These are phyloP conservation scores for Rossbeevera mucosa DNA, from an alignment of 768 basidiomycete genomes.

Conservation along the genomic window DNA sequence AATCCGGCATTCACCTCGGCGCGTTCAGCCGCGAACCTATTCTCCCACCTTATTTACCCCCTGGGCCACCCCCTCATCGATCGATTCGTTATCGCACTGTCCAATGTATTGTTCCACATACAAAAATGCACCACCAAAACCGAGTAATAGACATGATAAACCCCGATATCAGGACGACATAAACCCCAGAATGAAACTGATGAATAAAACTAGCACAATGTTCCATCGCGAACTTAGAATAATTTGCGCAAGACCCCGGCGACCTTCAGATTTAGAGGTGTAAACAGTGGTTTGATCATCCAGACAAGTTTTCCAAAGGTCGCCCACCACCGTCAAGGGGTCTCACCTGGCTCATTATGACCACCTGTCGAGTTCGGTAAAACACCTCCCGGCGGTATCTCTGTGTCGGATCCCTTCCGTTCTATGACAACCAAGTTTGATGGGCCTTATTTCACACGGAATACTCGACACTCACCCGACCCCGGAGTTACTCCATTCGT, in stretches of 20 bases:
- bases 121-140: slow-evolving; percentile 5
- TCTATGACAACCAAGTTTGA: slow-evolving; percentile 15
- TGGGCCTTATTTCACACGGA: slow-evolving; percentile 4
- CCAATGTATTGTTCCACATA: slow-evolving; percentile 9
- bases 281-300: slow-evolving; percentile 37
- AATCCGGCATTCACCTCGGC: slow-evolving; percentile 22
- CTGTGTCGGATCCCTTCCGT: slow-evolving; percentile 4
- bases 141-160: slow-evolving; percentile 6
- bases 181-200: slow-evolving; percentile 23
- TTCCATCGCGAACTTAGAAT: slow-evolving; percentile 28
- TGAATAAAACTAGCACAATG: slow-evolving; percentile 23
- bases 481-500: neutral
- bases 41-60: neutral
- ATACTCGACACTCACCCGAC: slow-evolving; percentile 12
- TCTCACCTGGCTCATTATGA: slow-evolving; percentile 14
- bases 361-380: slow-evolving; percentile 8
- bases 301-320: slow-evolving; percentile 42
- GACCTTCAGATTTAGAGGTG: slow-evolving; percentile 44
- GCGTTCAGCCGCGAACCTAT: slow-evolving; percentile 28
- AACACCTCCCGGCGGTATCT: slow-evolving; percentile 3
- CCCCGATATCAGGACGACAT: slow-evolving; percentile 18
- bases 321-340: slow-evolving; percentile 48
- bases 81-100: neutral
- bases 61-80: no score
- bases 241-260: slow-evolving; percentile 44